These are phyloP conservation scores for Ceraceosorus guamensis DNA, from an alignment of 1,284 basidiomycete species.

Conservation along the genomic window DNA sequence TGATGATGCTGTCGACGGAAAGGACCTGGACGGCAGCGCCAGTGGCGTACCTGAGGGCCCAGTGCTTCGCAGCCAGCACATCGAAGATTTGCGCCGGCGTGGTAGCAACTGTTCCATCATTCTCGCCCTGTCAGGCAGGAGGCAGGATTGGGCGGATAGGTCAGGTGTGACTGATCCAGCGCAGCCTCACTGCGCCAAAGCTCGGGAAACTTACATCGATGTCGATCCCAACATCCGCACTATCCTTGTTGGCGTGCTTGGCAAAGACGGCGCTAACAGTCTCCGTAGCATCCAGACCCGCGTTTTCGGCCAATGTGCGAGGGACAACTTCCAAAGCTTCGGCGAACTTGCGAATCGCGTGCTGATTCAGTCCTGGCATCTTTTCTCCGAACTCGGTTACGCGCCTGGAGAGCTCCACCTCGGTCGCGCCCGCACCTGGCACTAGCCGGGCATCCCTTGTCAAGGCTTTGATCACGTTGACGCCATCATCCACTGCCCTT, in stretches of 20 bases:
- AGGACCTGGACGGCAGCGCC: constrained; percentile 91
- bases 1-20: constrained; percentile 94
- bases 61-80: constrained; percentile 76
- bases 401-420: constrained; percentile 78
- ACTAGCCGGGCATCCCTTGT: constrained; percentile 84
- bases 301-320: constrained; percentile 89
- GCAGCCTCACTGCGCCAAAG: too few relatives aligned
- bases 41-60: constrained; percentile 80
- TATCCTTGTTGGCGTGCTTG: constrained; percentile 61
- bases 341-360: constrained; percentile 85
- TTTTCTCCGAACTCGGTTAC: constrained; percentile 81
- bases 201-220: constrained; percentile 61
- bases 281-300: constrained; percentile 88
- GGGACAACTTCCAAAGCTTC: constrained; percentile 87
- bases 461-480: constrained; percentile 89
- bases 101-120: constrained; percentile 34
- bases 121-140: too few relatives aligned
- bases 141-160: too few relatives aligned
- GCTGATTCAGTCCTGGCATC: constrained; percentile 84
- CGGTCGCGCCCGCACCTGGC: constrained; percentile 87
- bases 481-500: constrained; percentile 91
- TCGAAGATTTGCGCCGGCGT: constrained; percentile 52
- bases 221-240: constrained; percentile 71
- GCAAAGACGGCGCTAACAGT: constrained; percentile 80
- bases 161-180: too few relatives aligned